Evolutionary conservation across 306 rosid species (phyloP).

Genomic region (Castanea mollissima): DNA sequence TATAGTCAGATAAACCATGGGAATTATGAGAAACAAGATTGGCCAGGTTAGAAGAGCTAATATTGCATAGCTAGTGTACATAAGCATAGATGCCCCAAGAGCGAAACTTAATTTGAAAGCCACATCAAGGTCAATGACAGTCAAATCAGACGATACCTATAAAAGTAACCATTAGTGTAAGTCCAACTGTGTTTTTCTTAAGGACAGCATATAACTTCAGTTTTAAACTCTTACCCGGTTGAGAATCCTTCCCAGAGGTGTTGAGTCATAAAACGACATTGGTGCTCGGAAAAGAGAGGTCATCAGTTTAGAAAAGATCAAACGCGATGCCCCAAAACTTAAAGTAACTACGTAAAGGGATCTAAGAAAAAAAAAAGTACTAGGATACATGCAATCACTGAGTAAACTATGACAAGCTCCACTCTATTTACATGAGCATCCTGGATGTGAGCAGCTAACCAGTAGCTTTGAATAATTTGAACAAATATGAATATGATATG

Average conservation of each 20-base stretch:
- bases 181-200: not conserved
- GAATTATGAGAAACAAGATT: slow-evolving; percentile 42
- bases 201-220: not conserved
- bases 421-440: slow-evolving; percentile 20
- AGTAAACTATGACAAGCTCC: slow-evolving; percentile 34
- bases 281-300: slow-evolving; percentile 63
- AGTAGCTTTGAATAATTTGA: slow-evolving; percentile 44
- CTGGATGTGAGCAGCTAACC: slow-evolving; percentile 54
- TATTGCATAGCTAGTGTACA: slow-evolving; percentile 33
- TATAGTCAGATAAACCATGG: slow-evolving; percentile 40
- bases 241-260: slow-evolving; percentile 68
- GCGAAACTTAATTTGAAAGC: slow-evolving; percentile 29
- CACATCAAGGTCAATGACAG: slow-evolving; percentile 51
- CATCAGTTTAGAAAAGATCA: slow-evolving; percentile 34
- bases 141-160: slow-evolving; percentile 53
- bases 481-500: slow-evolving; percentile 31
- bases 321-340: slow-evolving; percentile 43
- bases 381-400: slow-evolving; percentile 29
- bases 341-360: slow-evolving; percentile 18
- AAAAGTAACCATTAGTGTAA: not conserved
- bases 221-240: slow-evolving; percentile 40
- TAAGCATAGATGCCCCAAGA: slow-evolving; percentile 20
- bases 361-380: slow-evolving; percentile 31
- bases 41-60: slow-evolving; percentile 54
- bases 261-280: slow-evolving; percentile 60